phyloP scores from a whole-genome alignment of 2,329 filamentous ascomycete genomes.

The Fusarium nanum region DNA sequence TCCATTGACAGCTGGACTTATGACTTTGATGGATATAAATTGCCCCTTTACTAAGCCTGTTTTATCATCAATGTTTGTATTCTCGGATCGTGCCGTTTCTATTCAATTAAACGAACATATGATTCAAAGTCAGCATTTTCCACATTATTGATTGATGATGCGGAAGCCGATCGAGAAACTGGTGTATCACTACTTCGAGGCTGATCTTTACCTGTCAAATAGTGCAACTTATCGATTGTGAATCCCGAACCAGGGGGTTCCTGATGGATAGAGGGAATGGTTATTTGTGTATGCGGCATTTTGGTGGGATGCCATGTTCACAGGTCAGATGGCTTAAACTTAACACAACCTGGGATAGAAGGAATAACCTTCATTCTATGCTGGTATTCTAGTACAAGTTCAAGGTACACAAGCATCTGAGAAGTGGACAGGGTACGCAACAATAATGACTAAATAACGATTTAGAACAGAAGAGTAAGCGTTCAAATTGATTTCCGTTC shows the following conservation, averaged over 20 bases:
- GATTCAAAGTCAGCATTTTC: background rate
- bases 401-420: too few relatives aligned
- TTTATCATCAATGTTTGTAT: background rate
- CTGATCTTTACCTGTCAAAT: background rate
- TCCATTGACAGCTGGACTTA: slow-evolving; percentile 33
- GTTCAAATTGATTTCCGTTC: too few relatives aligned
- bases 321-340: too few relatives aligned
- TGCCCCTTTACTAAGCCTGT: slow-evolving; percentile 6
- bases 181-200: background rate
- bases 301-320: background rate
- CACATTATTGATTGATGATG: background rate
- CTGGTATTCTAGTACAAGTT: too few relatives aligned
- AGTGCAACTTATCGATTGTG: background rate
- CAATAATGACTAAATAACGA: too few relatives aligned
- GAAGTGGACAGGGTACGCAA: too few relatives aligned
- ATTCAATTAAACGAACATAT: background rate
- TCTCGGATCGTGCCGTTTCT: background rate
- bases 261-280: background rate
- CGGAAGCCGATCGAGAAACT: background rate
- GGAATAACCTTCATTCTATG: too few relatives aligned
- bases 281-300: background rate
- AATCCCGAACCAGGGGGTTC: background rate
- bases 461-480: too few relatives aligned
- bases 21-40: slow-evolving; percentile 27
- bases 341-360: too few relatives aligned